A percentile compares a stretch with the other conserved stretches of the same genome.
Conservation (phyloP, 108 stramenopile genomes). For the Nannochloropsis salina region DNA sequence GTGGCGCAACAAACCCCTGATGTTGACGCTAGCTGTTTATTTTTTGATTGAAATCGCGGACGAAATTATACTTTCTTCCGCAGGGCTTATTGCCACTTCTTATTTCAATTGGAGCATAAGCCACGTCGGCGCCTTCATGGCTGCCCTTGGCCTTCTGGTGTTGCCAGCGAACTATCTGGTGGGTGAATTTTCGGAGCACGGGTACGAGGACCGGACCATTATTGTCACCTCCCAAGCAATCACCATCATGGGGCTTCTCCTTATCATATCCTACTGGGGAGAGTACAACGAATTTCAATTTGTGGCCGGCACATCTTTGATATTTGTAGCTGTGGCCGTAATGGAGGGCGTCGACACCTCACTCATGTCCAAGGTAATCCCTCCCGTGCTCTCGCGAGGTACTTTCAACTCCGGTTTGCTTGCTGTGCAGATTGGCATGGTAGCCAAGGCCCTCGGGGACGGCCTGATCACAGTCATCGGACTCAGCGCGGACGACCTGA, state of each 20-base stretch:
- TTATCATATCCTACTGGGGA: conserved; percentile 47
- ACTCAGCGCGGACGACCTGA: conserved; percentile 8
- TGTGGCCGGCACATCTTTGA: neutral
- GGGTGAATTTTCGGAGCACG: conserved; percentile 46
- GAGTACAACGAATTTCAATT: conserved; percentile 16
- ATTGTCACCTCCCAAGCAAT: conserved; percentile 49
- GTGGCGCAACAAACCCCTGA: conserved; percentile 59
- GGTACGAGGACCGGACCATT: conserved; percentile 60
- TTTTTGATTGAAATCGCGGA: conserved; percentile 65
- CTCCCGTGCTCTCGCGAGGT: neutral
- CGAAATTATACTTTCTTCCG: conserved; percentile 57
- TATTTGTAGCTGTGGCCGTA: neutral
- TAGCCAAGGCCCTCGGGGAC: neutral
- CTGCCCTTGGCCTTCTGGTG: conserved; percentile 58
- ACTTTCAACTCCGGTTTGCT: neutral
- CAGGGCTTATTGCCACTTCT: conserved; percentile 52
- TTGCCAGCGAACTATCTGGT: conserved; percentile 63
- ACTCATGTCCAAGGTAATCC: neutral
- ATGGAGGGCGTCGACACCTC: conserved; percentile 1
- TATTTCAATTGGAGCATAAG: conserved; percentile 61
- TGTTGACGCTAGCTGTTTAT: conserved; percentile 58
- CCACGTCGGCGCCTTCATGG: conserved; percentile 53
- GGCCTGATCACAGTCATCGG: neutral
- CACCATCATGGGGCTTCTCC: conserved; percentile 56
- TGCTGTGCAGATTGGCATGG: neutral